Evolutionary conservation across 2,329 filamentous ascomycete species (phyloP).

Genomic region (Hymenoscyphus infarciens): DNA sequence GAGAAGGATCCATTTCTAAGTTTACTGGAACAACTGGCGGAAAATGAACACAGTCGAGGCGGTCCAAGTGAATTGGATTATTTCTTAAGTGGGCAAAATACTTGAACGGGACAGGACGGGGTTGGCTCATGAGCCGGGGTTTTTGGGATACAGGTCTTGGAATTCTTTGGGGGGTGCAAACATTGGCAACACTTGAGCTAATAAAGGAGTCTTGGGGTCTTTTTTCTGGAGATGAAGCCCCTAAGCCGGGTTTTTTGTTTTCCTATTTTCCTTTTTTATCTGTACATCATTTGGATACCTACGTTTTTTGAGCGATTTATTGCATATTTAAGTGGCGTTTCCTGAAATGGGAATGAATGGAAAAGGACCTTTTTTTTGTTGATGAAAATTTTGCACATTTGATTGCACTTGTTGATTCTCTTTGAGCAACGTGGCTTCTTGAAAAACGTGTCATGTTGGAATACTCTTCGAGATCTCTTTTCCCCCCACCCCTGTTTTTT

Average conservation of each 20-base stretch:
- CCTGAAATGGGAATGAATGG: background rate
- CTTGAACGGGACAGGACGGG: background rate
- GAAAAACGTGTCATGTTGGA: too few relatives aligned
- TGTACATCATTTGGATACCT: background rate
- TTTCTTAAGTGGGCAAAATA: slow-evolving; percentile 49
- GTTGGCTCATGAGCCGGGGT: background rate
- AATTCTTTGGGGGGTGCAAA: background rate
- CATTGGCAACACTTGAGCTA: background rate
- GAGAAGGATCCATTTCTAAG: slow-evolving; percentile 81
- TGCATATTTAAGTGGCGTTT: background rate
- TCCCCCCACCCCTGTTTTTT: too few relatives aligned
- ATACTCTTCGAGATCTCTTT: too few relatives aligned
- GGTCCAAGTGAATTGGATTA: slow-evolving; percentile 75
- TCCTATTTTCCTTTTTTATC: background rate
- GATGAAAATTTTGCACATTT: too few relatives aligned
- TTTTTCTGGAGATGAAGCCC: background rate
- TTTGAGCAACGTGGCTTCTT: too few relatives aligned
- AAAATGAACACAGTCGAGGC: slow-evolving; percentile 69
- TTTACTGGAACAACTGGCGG: slow-evolving; percentile 75
- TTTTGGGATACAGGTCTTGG: background rate
- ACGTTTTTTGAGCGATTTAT: background rate
- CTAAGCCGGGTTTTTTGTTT: background rate
- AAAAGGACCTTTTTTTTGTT: background rate
- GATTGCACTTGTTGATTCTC: too few relatives aligned
- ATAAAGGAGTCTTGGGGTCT: background rate